Conservation (phyloP, 169 alveolate species). For the Plasmodium yoelii region DNA sequence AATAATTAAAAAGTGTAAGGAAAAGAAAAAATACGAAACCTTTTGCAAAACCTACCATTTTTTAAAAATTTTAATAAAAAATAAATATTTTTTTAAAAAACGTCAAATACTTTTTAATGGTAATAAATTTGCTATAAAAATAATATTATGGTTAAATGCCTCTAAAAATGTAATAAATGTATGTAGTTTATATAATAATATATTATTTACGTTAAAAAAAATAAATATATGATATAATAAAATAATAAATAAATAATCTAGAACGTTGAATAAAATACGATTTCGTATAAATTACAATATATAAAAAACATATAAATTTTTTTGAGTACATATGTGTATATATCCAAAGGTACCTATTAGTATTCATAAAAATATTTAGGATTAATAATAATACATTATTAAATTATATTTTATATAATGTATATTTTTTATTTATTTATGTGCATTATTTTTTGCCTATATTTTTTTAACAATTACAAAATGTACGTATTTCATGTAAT, state of each 20-base stretch:
- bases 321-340: conserved; percentile 1
- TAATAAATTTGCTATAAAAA: conserved; percentile 2
- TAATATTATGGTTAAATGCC: background rate
- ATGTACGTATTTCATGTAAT: no score
- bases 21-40: conserved; percentile 28
- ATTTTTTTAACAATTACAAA: no score
- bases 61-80: background rate
- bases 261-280: conserved; percentile 12
- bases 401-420: no score
- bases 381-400: no score
- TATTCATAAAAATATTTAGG: no score
- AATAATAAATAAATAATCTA: conserved; percentile 9
- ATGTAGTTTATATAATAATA: no score
- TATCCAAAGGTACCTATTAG: background rate
- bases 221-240: conserved; percentile 7
- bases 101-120: background rate
- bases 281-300: background rate
- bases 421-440: no score
- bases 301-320: conserved; percentile 2
- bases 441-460: no score
- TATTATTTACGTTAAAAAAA: background rate
- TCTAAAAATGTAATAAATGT: conserved; percentile 1
- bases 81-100: conserved; percentile 5
- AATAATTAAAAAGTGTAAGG: conserved; percentile 35
- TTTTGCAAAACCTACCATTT: conserved; percentile 47